Percentiles rank a stretch among this genome's conserved stretches.
These are phyloP conservation scores for Pestalotiopsis sp. DNA, from an alignment of 2,329 filamentous ascomycete genomes.

Conservation along the genomic window DNA sequence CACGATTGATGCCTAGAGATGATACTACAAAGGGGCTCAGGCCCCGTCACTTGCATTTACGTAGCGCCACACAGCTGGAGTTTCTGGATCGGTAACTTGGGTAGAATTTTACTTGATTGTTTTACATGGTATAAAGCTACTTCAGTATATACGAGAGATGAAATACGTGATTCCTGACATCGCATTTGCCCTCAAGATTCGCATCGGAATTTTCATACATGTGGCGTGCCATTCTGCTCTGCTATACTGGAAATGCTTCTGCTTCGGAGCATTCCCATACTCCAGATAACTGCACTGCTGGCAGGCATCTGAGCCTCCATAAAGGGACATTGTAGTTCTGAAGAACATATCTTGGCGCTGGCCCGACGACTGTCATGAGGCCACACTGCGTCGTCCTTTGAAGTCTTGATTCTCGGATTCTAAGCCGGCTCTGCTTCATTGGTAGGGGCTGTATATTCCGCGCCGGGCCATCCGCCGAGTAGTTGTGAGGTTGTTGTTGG, in stretches of 20 bases:
- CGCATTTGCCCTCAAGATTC: not conserved
- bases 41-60: not conserved
- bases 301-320: not conserved
- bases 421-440: not conserved
- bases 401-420: not conserved
- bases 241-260: not conserved
- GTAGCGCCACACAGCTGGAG: not conserved
- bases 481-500: not conserved
- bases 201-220: not conserved
- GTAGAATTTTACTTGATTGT: conserved; percentile 4
- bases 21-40: not conserved
- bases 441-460: not conserved
- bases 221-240: not conserved
- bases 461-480: not conserved
- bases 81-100: not conserved
- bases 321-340: not conserved
- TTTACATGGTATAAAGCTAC: not conserved
- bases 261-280: not conserved
- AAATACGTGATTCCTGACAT: not conserved
- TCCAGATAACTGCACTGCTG: not conserved
- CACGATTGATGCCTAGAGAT: conserved; percentile 18
- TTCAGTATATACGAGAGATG: not conserved
- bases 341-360: not conserved
- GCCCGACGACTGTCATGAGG: not conserved
- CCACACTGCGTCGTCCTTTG: not conserved